Base-by-base conservation (phyloP, 441 rosid genomes). In the Capsella rubella region DNA sequence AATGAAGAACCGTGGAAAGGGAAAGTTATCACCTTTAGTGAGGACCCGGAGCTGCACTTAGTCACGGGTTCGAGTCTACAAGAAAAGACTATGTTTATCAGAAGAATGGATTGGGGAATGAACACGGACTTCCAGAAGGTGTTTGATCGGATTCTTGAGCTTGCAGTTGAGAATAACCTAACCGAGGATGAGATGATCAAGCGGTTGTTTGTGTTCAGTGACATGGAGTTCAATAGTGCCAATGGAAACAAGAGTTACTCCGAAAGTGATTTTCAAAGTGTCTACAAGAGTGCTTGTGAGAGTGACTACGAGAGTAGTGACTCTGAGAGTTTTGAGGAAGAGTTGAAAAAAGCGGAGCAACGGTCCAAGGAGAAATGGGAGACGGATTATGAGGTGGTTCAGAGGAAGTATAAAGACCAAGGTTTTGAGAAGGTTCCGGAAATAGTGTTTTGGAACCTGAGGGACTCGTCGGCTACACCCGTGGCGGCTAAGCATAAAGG, bases 1-100 rank as follows among this genome's bases (percentile, higher is more conserved):
- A 70, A 84, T 53, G 83, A 84, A 45, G 84, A 81, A 69, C 86
- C 87, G 0, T 87, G 89, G 88, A 84, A 83, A 79, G 88, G 86
- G 55, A 80, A 78, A 70, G 75, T 86, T 37, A 81, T 86, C 27
- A 81, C 87, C 21, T 86, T 83, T 70, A 80, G 88, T 31, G 60
- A 35, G 11, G 29, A 72, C 60, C 85, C 87, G 3, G 50, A 83
- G 76, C 76, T 85, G 47, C 84, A 85, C 49, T 2, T 73, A 43
- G 64, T 85, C 14, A 8, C 28, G 4, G 89, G 86, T 4, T 78
- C 79, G 9, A 62, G 59, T 51, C 74, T 85, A 49, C 47, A 32
- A 8, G 72, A 74, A 1, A 86, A 86, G 68, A 75, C 80, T 8
- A 18, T 27, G 64, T 85, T 79, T 75, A 32, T 87, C 0, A 45